A percentile compares a stretch with the other conserved stretches of the same genome.
Evolutionary conservation across 306 rosid species (phyloP).

Genomic region (Clitoria ternatea): DNA sequence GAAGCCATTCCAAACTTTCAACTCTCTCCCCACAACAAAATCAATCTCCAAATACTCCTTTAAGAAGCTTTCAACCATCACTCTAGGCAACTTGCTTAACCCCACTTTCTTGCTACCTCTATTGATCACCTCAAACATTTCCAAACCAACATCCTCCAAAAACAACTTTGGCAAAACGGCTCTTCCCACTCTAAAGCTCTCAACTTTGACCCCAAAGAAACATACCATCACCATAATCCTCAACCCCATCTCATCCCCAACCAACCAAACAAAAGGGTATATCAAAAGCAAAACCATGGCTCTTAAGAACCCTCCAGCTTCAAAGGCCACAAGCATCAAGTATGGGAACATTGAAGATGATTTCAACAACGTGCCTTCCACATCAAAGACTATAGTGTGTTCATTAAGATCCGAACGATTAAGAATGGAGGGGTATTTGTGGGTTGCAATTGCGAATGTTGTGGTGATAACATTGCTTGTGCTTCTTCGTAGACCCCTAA

Average conservation of each 20-base stretch:
- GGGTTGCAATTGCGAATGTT: slow-evolving; percentile 22
- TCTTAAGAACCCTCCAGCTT: slow-evolving; percentile 60
- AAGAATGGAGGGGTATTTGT: slow-evolving; percentile 29
- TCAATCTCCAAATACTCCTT: slow-evolving; percentile 66
- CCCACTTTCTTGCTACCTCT: slow-evolving; percentile 46
- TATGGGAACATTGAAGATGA: slow-evolving; percentile 52
- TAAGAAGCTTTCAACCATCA: slow-evolving; percentile 67
- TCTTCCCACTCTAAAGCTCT: slow-evolving; percentile 47
- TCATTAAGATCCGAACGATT: slow-evolving; percentile 30
- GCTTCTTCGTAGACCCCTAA: slow-evolving; percentile 20
- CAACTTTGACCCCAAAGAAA: slow-evolving; percentile 64
- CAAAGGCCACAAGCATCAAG: slow-evolving; percentile 80
- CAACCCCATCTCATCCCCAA: slow-evolving; percentile 40
- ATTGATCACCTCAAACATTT: slow-evolving; percentile 43
- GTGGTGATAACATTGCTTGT: slow-evolving; percentile 24
- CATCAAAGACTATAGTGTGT: slow-evolving; percentile 42
- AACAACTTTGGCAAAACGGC: slow-evolving; percentile 67
- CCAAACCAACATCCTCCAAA: slow-evolving; percentile 63
- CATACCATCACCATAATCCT: slow-evolving; percentile 63
- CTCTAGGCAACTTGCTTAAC: slow-evolving; percentile 46
- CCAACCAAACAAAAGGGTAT: slow-evolving; percentile 55
- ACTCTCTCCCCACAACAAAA: slow-evolving; percentile 52
- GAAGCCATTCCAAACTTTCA: slow-evolving; percentile 60
- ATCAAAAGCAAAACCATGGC: slow-evolving; percentile 36
- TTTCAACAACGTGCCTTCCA: slow-evolving; percentile 55